Evolutionary conservation across 2,329 filamentous ascomycete genomes (phyloP).

Genomic region (Daldinia sp.): DNA sequence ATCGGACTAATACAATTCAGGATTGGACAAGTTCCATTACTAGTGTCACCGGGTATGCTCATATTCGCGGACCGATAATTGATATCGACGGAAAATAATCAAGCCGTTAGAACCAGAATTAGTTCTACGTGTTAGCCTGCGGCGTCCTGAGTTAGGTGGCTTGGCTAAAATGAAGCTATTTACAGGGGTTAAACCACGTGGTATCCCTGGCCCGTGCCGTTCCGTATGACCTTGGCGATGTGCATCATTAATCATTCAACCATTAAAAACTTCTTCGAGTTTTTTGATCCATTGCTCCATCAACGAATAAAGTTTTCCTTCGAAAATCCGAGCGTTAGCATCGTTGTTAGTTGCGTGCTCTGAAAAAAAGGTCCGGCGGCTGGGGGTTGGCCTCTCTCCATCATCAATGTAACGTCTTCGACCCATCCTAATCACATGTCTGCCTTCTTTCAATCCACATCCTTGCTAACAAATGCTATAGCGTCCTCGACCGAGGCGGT

Average conservation of each 20-base stretch:
- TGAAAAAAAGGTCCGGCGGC: background rate
- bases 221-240: constrained; percentile 4
- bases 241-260: constrained; percentile 5
- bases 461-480: constrained; percentile 4
- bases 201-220: background rate
- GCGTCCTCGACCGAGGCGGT: constrained; percentile 8
- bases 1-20: background rate
- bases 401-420: background rate
- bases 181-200: constrained; percentile 10
- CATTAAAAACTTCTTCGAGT: background rate
- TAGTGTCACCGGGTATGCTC: too few species aligned
- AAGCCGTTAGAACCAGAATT: background rate
- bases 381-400: background rate
- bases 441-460: background rate
- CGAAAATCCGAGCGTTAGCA: background rate
- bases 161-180: constrained; percentile 9
- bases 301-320: background rate
- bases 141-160: background rate
- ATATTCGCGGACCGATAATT: background rate
- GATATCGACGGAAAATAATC: background rate
- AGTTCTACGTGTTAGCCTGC: background rate
- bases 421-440: background rate
- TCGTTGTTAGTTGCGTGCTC: constrained; percentile 1
- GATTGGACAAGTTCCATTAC: background rate
- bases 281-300: background rate